These are phyloP conservation scores for Torulaspora globosa DNA, from an alignment of 1,139 yeast species.

Conservation along the genomic window DNA sequence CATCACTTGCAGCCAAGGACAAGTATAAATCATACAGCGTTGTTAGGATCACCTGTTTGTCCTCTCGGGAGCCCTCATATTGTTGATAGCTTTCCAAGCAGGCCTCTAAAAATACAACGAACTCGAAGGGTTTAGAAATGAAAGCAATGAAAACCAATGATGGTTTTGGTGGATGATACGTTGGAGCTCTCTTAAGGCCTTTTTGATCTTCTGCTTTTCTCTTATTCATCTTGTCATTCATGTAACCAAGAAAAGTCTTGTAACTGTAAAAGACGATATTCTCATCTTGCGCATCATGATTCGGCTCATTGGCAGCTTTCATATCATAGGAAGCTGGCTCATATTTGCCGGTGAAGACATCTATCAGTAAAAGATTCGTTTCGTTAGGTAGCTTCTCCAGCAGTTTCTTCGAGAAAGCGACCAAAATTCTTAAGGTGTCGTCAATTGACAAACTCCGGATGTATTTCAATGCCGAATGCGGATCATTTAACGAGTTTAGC, in stretches of 20 bases:
- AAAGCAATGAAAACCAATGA: conserved; percentile 82
- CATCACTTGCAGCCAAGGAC: conserved; percentile 48
- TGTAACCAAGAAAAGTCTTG: conserved; percentile 62
- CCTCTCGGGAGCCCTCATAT: conserved; percentile 66
- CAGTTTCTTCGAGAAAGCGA: conserved; percentile 61
- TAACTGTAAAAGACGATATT: conserved; percentile 61
- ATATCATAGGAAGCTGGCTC: conserved; percentile 40
- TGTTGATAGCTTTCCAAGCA: conserved; percentile 75
- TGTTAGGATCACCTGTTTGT: conserved; percentile 65
- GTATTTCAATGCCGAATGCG: conserved; percentile 59
- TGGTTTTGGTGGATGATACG: conserved; percentile 91
- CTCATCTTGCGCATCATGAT: conserved; percentile 15
- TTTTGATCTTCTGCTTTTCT: conserved; percentile 6
- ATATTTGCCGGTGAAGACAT: conserved; percentile 84
- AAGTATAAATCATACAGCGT: conserved; percentile 82
- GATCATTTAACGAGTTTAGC: conserved; percentile 61
- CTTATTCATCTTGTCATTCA: conserved; percentile 36
- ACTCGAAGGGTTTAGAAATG: conserved; percentile 76
- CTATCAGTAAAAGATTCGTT: conserved; percentile 76
- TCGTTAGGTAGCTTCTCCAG: conserved; percentile 71
- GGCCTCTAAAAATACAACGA: conserved; percentile 91
- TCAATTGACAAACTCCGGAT: conserved; percentile 69
- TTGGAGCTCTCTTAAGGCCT: conserved; percentile 43
- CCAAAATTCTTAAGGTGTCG: conserved; percentile 68
- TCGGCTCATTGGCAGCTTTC: conserved; percentile 3